Percentiles rank a stretch among this genome's conserved stretches.
Conservation (phyloP, 345 rosid species). For the Angophora floribunda region DNA sequence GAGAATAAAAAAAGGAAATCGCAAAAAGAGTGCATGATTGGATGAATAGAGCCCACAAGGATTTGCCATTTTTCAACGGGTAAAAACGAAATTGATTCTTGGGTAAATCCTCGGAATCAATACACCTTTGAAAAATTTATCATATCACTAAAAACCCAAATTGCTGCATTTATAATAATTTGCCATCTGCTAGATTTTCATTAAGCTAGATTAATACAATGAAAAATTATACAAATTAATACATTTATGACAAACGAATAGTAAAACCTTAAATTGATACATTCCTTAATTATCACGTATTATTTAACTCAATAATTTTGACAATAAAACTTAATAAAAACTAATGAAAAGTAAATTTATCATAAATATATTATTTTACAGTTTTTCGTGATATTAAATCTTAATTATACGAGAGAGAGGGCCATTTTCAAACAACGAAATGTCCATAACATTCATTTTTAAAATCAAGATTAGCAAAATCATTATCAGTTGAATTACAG, state of each 20-base stretch:
- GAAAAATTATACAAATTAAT: too few species aligned
- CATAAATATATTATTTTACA: fast-evolving
- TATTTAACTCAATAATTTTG: too few species aligned
- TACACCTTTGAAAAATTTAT: too few species aligned
- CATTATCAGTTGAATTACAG: not conserved
- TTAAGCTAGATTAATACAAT: too few species aligned
- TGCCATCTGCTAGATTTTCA: too few species aligned
- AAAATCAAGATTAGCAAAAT: not conserved
- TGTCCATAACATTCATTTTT: not conserved
- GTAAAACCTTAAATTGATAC: fast-evolving
- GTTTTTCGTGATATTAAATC: not conserved
- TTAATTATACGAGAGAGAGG: not conserved
- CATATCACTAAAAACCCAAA: too few species aligned
- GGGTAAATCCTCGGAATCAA: fast-evolving
- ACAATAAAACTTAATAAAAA: too few species aligned
- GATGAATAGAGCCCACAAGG: not conserved
- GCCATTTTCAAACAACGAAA: not conserved
- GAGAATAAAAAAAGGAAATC: not conserved
- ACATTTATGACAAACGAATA: too few species aligned
- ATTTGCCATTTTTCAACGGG: not conserved
- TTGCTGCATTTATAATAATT: fast-evolving
- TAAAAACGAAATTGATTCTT: not conserved
- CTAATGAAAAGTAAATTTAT: fast-evolving
- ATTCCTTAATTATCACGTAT: fast-evolving
- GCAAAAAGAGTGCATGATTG: not conserved